Evolutionary conservation across 441 rosid genomes (phyloP).

Genomic region (Flueggea neowawraea): DNA sequence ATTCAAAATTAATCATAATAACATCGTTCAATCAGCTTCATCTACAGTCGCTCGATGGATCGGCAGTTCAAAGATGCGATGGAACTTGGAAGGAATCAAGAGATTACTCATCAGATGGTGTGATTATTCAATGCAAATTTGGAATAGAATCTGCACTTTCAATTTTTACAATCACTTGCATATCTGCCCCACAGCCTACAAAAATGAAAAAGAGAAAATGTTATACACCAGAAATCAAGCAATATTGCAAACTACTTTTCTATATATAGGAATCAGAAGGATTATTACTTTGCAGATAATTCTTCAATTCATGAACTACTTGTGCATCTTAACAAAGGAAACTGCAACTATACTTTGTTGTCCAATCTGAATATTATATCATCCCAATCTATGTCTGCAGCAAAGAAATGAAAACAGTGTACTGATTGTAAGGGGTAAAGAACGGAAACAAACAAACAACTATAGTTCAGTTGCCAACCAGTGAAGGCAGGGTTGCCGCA

Average conservation of each 20-base stretch:
- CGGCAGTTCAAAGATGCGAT: slow-evolving; percentile 14
- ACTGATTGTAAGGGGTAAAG: slow-evolving; percentile 1
- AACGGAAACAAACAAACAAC: neutral
- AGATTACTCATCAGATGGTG: slow-evolving; percentile 95
- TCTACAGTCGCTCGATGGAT: neutral
- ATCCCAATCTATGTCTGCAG: slow-evolving; percentile 97
- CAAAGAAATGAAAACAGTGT: slow-evolving; percentile 12
- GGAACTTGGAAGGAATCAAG: slow-evolving; percentile 21
- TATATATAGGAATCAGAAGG: neutral
- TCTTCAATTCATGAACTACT: slow-evolving; percentile 96
- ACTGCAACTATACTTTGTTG: slow-evolving; percentile 95
- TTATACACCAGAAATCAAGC: slow-evolving; percentile 7
- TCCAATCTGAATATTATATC: slow-evolving; percentile 97
- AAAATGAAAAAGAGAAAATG: slow-evolving; percentile 6
- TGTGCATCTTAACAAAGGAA: slow-evolving; percentile 97
- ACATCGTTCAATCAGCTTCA: too few species aligned
- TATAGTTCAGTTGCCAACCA: slow-evolving; percentile 43
- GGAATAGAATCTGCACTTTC: slow-evolving; percentile 99
- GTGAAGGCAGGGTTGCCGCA: slow-evolving; percentile 90
- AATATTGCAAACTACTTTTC: neutral
- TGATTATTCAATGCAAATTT: slow-evolving; percentile 91
- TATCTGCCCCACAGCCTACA: slow-evolving; percentile 82
- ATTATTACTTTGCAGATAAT: slow-evolving; percentile 66
- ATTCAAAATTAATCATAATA: too few species aligned
- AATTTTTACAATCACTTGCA: slow-evolving; percentile 91